phyloP scores from a whole-genome alignment of 441 rosid species.

The Populus hybrid region DNA sequence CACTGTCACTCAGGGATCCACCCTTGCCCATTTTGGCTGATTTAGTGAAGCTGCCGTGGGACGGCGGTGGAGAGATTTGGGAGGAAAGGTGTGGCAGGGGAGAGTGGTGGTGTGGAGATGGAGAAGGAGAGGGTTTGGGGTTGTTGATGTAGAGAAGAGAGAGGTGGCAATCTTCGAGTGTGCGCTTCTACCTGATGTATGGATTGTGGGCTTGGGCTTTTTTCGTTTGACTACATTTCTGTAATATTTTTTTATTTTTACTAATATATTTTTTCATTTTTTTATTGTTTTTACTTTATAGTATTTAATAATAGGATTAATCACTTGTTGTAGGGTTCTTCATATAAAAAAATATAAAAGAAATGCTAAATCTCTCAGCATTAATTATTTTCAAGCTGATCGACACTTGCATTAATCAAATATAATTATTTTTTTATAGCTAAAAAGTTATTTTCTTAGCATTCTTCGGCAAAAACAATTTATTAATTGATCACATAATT shows the following conservation, averaged over 20 bases:
- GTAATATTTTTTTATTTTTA: background rate
- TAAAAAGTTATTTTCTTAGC: too few relatives aligned
- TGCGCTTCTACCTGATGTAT: background rate
- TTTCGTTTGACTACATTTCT: background rate
- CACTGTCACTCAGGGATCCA: conserved; percentile 75
- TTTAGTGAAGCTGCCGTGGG: background rate
- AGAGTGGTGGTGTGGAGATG: conserved; percentile 5
- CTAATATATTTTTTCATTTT: background rate
- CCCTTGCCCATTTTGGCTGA: conserved; percentile 64
- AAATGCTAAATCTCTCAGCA: too few relatives aligned
- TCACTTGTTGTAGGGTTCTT: background rate
- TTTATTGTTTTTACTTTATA: background rate
- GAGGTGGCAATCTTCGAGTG: conserved; percentile 2
- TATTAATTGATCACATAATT: too few relatives aligned
- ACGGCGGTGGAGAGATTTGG: conserved; percentile 35
- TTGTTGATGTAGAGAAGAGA: background rate
- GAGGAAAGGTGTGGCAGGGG: background rate
- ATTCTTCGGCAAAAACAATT: too few relatives aligned
- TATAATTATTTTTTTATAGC: too few relatives aligned
- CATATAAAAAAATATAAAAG: too few relatives aligned
- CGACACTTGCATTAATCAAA: too few relatives aligned
- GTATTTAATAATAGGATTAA: too few relatives aligned
- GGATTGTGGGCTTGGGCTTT: background rate
- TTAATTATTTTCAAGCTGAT: too few relatives aligned
- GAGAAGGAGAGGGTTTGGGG: background rate